Evolutionary conservation across 169 alveolate species (phyloP).

Genomic region (Ichthyophthirius multifiliis): DNA sequence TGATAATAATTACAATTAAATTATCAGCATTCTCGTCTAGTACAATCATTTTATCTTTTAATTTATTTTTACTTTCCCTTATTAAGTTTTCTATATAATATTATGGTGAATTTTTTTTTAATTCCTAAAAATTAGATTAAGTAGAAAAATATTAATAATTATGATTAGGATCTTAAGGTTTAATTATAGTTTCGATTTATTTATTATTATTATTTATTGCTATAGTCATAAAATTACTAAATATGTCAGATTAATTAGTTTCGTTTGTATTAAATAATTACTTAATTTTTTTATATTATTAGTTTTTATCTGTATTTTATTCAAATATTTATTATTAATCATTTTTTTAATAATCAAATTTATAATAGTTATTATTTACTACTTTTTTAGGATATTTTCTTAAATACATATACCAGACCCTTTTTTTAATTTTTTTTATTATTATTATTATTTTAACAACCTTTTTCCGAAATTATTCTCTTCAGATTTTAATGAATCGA

Average conservation of each 20-base stretch:
- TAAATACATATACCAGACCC: neutral
- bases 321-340: neutral
- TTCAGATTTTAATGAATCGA: neutral
- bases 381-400: neutral
- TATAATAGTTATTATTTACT: neutral
- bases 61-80: neutral
- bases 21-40: neutral
- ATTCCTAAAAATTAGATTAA: neutral
- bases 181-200: neutral
- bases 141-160: neutral
- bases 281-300: neutral
- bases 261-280: neutral
- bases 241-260: neutral
- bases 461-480: neutral
- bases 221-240: neutral
- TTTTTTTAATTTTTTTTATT: neutral
- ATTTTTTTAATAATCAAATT: neutral
- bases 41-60: neutral
- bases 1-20: neutral
- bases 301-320: neutral
- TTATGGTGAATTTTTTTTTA: neutral
- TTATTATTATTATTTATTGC: neutral
- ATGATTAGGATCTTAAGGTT: neutral
- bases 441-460: neutral
- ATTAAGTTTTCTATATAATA: neutral